A percentile compares a stretch with the other conserved stretches of the same genome.
phyloP scores from a whole-genome alignment of 2,329 filamentous ascomycete genomes.

The Chalaropsis ovoidea region DNA sequence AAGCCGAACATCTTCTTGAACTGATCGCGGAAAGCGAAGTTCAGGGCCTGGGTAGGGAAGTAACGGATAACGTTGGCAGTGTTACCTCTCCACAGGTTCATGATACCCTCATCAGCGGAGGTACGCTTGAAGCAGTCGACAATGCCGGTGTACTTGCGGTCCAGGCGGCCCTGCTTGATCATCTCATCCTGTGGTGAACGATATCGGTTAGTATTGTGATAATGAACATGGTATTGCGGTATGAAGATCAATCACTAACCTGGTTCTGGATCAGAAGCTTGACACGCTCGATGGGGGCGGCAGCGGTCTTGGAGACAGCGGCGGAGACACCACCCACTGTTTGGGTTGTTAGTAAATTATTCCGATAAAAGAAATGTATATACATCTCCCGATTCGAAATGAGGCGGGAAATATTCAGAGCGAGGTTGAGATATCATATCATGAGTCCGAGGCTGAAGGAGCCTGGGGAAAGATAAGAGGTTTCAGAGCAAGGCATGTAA shows the following conservation, averaged over 20 bases:
- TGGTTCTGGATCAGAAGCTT: slow-evolving; percentile 99
- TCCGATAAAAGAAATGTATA: not conserved
- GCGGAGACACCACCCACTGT: slow-evolving; percentile 99
- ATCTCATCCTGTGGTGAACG: slow-evolving; percentile 77
- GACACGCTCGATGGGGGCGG: slow-evolving; percentile 99
- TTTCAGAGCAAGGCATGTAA: not conserved
- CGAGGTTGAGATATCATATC: not conserved
- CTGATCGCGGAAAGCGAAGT: slow-evolving; percentile 99
- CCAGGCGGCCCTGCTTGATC: slow-evolving; percentile 96
- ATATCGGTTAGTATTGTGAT: slow-evolving; percentile 31
- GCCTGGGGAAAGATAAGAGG: not conserved
- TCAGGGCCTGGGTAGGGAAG: slow-evolving; percentile 99
- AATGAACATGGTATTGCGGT: not conserved
- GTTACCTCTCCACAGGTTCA: slow-evolving; percentile 98
- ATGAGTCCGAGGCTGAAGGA: not conserved
- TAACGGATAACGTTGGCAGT: slow-evolving; percentile 99
- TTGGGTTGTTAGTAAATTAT: slow-evolving; percentile 29
- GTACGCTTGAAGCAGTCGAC: slow-evolving; percentile 92
- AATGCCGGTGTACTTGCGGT: slow-evolving; percentile 93
- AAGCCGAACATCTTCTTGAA: slow-evolving; percentile 99
- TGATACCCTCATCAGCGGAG: slow-evolving; percentile 78
- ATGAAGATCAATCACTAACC: slow-evolving; percentile 51
- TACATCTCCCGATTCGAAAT: not conserved
- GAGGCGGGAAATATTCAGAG: not conserved
- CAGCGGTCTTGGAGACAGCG: slow-evolving; percentile 99